Base-by-base conservation (phyloP, 2,329 filamentous ascomycete species). In the Aspergillus cejpii region DNA sequence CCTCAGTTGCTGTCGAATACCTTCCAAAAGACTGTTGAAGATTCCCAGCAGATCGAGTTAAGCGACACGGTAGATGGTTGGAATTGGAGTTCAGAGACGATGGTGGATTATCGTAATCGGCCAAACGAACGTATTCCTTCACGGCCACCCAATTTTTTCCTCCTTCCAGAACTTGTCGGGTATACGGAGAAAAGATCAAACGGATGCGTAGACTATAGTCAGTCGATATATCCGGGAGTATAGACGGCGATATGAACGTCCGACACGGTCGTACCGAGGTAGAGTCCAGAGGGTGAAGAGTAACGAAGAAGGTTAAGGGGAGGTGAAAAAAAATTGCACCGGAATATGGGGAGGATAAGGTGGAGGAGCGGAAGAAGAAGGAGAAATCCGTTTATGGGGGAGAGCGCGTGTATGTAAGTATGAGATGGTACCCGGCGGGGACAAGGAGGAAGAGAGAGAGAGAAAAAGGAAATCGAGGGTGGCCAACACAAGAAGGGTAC, bases 321-420 rank as follows among this genome's bases (percentile, higher is more conserved):
- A 50, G 50, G 52, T 37, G 38, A 53, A 47, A 47, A 47, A 39
- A 43, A 46, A 46, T 43, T 43, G 50, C 48, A 39, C 45, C 45
- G 43, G 48, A 53, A 60, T 55, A 59, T 55, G 50, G 47, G 47
- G 53, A 50, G 51, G 47, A 45, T 52, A 51, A 46, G 31, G 41
- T 39, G 41, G 52, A 52, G 52, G 52, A 56, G 45, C 47, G 29
- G 39, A 43, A 47, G 48, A 53, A 54, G 45, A 53, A 51, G 51
- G 39, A 50, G 41, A 45, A 53, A 56, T 50, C 51, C 48, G 50
- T 52, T 46, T 48, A 54, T 51, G 53, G 48, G 44, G 49, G 44
- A 34, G 41, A 27, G 40, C 33, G 47, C 37, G 45, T 43, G 53
- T 41, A 20, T 39, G 39, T 39, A 34, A 26, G 37, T 51, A 53